phyloP scores from a whole-genome alignment of 805 yeast species.

The Ogataea ganodermae region DNA sequence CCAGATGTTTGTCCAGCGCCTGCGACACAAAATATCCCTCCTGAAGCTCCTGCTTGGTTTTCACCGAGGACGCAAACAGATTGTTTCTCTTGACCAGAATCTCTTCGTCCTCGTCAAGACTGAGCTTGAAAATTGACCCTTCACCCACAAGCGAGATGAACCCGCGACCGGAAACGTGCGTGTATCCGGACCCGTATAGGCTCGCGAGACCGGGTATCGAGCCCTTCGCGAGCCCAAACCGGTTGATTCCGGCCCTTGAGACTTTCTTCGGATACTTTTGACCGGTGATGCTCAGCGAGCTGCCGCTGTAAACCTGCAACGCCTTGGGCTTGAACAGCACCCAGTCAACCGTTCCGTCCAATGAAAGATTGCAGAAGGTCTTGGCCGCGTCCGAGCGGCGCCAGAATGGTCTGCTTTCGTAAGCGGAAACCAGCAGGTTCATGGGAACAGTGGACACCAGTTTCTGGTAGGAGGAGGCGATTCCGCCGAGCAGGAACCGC shows the following conservation, averaged over 20 bases:
- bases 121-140: conserved; percentile 54
- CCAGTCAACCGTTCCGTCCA: conserved; percentile 68
- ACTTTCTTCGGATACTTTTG: conserved; percentile 42
- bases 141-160: conserved; percentile 53
- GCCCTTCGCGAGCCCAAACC: conserved; percentile 23
- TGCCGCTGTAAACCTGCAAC: conserved; percentile 55
- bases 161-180: conserved; percentile 59
- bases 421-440: conserved; percentile 45
- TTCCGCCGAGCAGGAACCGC: conserved; percentile 46
- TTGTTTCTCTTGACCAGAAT: conserved; percentile 47
- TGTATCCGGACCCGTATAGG: conserved; percentile 44
- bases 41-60: conserved; percentile 47
- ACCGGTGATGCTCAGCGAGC: conserved; percentile 45
- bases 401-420: conserved; percentile 18
- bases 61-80: conserved; percentile 52
- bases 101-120: conserved; percentile 47
- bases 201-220: conserved; percentile 44
- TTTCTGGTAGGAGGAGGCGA: conserved; percentile 47
- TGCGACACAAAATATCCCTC: conserved; percentile 23
- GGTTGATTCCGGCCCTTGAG: conserved; percentile 36
- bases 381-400: conserved; percentile 26
- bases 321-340: conserved; percentile 51
- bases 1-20: conserved; percentile 17
- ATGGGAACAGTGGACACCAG: conserved; percentile 50
- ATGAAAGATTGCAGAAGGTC: conserved; percentile 44